Percentiles rank a stretch among this genome's conserved stretches.
phyloP scores from a whole-genome alignment of 305 asterid species.

The Solanum hybrid region DNA sequence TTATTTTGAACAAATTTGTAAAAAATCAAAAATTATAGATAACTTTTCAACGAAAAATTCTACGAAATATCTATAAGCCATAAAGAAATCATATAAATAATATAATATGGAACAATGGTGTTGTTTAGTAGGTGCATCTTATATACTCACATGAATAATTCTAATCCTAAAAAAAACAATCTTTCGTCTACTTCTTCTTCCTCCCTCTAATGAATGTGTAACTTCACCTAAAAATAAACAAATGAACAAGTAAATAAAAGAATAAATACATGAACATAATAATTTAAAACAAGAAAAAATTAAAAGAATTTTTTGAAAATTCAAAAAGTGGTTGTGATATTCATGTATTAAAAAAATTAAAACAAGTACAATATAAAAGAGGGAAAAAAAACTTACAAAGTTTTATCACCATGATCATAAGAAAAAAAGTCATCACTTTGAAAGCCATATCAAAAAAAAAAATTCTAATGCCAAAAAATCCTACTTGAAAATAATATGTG shows the following conservation, averaged over 20 bases:
- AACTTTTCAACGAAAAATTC: background rate
- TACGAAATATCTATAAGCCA: background rate
- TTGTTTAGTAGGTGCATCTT: background rate
- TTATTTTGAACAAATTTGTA: background rate
- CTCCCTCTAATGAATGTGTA: background rate
- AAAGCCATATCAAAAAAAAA: background rate
- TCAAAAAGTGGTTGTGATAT: background rate
- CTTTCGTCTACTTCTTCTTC: background rate
- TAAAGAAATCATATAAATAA: background rate
- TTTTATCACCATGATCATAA: background rate
- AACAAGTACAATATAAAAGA: background rate
- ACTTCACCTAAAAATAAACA: background rate
- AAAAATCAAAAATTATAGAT: fast-evolving
- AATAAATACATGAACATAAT: background rate
- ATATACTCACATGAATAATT: background rate
- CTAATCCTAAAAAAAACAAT: background rate
- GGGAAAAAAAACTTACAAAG: background rate
- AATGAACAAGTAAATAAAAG: background rate
- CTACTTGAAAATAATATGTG: background rate
- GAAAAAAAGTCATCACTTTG: background rate
- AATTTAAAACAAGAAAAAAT: background rate
- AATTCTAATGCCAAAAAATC: background rate
- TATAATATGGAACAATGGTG: background rate
- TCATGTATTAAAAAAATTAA: background rate
- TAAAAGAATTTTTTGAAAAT: background rate